Evolutionary conservation across 78 protist genomes (phyloP), one percentile per base, ranked within the genome.

Genomic region (Speleostelium caveatum): DNA sequence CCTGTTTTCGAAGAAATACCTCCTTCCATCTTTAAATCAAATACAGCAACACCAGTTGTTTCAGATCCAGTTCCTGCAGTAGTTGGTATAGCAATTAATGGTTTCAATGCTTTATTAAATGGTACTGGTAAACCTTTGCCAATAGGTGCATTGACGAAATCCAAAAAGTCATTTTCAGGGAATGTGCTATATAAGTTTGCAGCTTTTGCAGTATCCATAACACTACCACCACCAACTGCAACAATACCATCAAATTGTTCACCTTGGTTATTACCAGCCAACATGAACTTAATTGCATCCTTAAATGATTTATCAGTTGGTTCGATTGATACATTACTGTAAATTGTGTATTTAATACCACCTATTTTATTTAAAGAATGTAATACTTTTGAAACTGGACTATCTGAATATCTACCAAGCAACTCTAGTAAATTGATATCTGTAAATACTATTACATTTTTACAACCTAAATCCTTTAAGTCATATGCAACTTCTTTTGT

Each of bases 61-160:
- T 94, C 96, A 19, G 85, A 61, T 2, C 95, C 96, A 4, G 96
- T 94, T 19, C 96, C 96, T 22, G 86, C 26, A 24, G 96, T 94
- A 7, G 96, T 94, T 0, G 96, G 96, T 0, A 94, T 62, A 1
- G 96, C 96, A 24, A 94, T 92, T 35, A 83, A 60, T 30, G 96
- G 94, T 21, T 93, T 94, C 3, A 91, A 17, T 45, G 53, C n/a
- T 14, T 10, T 10, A 3, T 74, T 56, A n/a, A 93, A 93, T 0
- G 96, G 94, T 28, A 75, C 66, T 12, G 87, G 87, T 1, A 53
- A 3, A 6, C 94, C 95, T 35, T 69, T 80, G 2, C 96, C 96
- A 56, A 94, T 74, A 3, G 95, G 95, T 41, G 88, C 58, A 62
- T 94, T 94, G 2, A 94, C 93, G 58, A 65, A 94, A 24, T 80